Evolutionary conservation across 2,329 filamentous ascomycete genomes (phyloP).

Genomic region (Aspergillus intermedius): DNA sequence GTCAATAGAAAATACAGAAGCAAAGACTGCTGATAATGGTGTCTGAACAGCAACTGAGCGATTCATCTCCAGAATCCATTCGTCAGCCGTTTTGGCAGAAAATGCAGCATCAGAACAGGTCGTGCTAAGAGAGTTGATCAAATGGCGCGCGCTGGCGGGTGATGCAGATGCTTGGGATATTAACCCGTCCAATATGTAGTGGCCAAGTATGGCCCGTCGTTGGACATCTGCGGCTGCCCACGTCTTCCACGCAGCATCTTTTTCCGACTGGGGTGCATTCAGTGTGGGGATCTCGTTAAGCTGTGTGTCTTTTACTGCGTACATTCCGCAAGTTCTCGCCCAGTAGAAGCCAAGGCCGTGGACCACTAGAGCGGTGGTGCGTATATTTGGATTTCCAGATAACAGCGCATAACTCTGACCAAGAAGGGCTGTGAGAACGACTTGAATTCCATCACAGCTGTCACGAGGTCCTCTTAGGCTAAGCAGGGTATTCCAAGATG

Average conservation of each 20-base stretch:
- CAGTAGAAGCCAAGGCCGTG: slow-evolving; percentile 16
- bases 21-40: slow-evolving; percentile 4
- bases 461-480: slow-evolving; percentile 10
- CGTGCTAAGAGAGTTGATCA: slow-evolving; percentile 12
- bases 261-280: slow-evolving; percentile 3
- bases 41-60: not conserved
- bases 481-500: slow-evolving; percentile 14
- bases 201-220: slow-evolving; percentile 12
- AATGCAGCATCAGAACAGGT: slow-evolving; percentile 14
- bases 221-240: slow-evolving; percentile 14
- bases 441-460: slow-evolving; percentile 12
- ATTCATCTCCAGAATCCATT: slow-evolving; percentile 11
- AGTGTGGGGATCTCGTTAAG: not conserved
- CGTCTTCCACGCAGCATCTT: slow-evolving; percentile 8
- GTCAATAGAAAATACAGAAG: not conserved
- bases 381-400: slow-evolving; percentile 10
- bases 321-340: slow-evolving; percentile 15
- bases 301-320: slow-evolving; percentile 3
- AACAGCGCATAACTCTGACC: slow-evolving; percentile 13
- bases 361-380: slow-evolving; percentile 12
- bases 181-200: slow-evolving; percentile 16
- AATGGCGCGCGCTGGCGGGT: slow-evolving; percentile 13
- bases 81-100: slow-evolving; percentile 10
- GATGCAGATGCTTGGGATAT: slow-evolving; percentile 16
- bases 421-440: slow-evolving; percentile 12